These are phyloP conservation scores for Pseudotulostoma volvatum DNA, from an alignment of 495 filamentous ascomycete species.

Conservation along the genomic window DNA sequence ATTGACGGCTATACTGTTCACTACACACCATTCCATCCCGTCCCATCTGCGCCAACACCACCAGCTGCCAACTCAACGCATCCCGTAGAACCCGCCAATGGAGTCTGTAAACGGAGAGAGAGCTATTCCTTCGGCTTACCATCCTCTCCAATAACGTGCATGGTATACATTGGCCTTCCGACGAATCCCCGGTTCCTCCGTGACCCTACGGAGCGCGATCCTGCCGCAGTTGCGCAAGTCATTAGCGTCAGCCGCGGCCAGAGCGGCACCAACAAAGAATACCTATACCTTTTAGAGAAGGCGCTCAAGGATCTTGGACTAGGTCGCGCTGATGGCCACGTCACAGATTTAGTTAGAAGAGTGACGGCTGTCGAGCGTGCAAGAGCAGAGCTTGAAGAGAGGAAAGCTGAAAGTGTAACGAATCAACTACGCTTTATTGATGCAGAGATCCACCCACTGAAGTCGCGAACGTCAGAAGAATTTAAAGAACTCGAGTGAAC, in stretches of 20 bases:
- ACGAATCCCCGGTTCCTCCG: slow-evolving; percentile 80
- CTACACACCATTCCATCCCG: slow-evolving; percentile 64
- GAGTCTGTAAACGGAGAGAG: not conserved
- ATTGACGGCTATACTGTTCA: slow-evolving; percentile 93
- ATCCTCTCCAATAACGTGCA: slow-evolving; percentile 29
- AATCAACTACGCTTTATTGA: slow-evolving; percentile 12
- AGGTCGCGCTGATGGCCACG: slow-evolving; percentile 73
- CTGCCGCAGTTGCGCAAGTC: slow-evolving; percentile 65
- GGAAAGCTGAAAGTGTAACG: slow-evolving; percentile 20
- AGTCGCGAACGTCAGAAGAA: slow-evolving; percentile 2
- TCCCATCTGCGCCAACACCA: slow-evolving; percentile 9
- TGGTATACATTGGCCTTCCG: slow-evolving; percentile 93
- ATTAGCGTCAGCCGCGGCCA: slow-evolving; percentile 63
- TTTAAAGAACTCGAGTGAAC: no score
- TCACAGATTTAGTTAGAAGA: slow-evolving; percentile 36
- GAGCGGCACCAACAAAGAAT: slow-evolving; percentile 84
- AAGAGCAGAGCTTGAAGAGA: slow-evolving; percentile 17
- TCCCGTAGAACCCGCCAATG: not conserved
- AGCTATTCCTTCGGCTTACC: not conserved
- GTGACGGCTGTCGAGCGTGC: slow-evolving; percentile 27
- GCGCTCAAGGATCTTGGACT: slow-evolving; percentile 57
- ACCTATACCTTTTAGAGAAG: slow-evolving; percentile 67
- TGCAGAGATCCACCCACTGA: no score
- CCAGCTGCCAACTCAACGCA: not conserved
- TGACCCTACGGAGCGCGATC: slow-evolving; percentile 50